Conservation (phyloP, 2,329 filamentous ascomycete genomes). For the Grosmannia clavigera region DNA sequence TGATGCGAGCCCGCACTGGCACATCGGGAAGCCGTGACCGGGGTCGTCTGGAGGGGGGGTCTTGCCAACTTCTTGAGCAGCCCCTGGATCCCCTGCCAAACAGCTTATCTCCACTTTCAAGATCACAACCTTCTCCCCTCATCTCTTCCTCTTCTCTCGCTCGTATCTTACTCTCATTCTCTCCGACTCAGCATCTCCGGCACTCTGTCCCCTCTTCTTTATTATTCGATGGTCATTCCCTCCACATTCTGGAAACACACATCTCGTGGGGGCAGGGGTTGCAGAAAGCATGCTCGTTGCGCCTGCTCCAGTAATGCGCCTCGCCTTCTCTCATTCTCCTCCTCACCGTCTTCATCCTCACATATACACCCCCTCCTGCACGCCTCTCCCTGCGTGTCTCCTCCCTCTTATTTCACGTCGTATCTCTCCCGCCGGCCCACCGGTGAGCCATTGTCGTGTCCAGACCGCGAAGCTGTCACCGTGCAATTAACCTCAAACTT, state of each 20-base stretch:
- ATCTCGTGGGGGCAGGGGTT: not conserved
- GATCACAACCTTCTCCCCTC: not conserved
- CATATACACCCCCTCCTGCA: not conserved
- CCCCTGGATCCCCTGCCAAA: not conserved
- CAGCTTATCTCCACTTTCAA: not conserved
- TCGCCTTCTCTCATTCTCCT: not conserved
- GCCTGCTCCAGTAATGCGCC: not conserved
- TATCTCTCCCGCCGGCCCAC: not conserved
- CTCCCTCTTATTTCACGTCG: not conserved
- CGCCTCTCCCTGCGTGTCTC: not conserved
- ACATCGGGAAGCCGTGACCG: slow-evolving; percentile 9
- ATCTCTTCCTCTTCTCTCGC: not conserved
- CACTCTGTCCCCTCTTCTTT: not conserved
- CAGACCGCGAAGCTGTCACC: not conserved
- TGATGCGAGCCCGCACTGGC: slow-evolving; percentile 8
- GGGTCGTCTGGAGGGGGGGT: slow-evolving; percentile 1
- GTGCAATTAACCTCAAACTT: not conserved
- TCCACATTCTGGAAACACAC: not conserved
- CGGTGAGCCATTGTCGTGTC: not conserved
- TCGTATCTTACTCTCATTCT: not conserved
- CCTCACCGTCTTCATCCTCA: not conserved
- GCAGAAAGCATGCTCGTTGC: not conserved
- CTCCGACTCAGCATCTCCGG: not conserved
- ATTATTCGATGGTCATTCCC: not conserved
- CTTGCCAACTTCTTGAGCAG: slow-evolving; percentile 3